Base-by-base conservation (phyloP, 225 moss, liverwort and hornwort species). In the Polytrichum formosum region DNA sequence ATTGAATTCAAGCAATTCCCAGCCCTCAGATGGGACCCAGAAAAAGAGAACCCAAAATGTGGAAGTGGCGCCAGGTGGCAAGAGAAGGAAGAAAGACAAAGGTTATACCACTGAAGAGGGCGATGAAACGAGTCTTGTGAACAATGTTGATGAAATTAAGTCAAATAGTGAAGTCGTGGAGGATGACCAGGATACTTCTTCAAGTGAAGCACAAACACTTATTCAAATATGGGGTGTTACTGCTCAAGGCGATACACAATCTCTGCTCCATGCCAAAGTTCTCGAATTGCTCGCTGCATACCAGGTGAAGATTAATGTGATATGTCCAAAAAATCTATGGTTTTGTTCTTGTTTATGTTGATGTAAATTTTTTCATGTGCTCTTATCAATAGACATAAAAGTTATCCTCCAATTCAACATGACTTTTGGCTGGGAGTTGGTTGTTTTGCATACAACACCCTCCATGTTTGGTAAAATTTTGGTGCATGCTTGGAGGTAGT, bases 281-380 rank as follows among this genome's bases (percentile, higher is more conserved):
- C 79, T 98, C 20, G 90, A 92, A 83, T 90, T 89, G 7, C 81
- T 98, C 28, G 91, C 92, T 79, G 91, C 94, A 6, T 98, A 88
- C 75, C 98, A 98, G 98, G 98, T 98, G 46, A 46, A 16, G 46
- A 46, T 46, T 46, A 16, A 46, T 0, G 13, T 13, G 46, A 46
- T 13, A 46, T 46, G 46, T 13, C 16, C 10, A 16, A 46, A 46
- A 37, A 16, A 46, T 16, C 46, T 46, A 46, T 46, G 46, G 46
- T 37, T 10, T 3, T 37, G 37, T 37, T 37, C 37, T 37, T 2
- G 37, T 46, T 46, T 13, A 46, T 46, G 10, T 46, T 46, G 13
- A 46, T 46, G 13, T 46, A 46, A 46, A 3, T 13, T 46, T 13
- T 37, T 46, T 46, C 16, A 16, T 7, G 16, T 46, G 16, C 46